phyloP scores from a whole-genome alignment of 768 basidiomycete genomes.

The Lentinula sp. region DNA sequence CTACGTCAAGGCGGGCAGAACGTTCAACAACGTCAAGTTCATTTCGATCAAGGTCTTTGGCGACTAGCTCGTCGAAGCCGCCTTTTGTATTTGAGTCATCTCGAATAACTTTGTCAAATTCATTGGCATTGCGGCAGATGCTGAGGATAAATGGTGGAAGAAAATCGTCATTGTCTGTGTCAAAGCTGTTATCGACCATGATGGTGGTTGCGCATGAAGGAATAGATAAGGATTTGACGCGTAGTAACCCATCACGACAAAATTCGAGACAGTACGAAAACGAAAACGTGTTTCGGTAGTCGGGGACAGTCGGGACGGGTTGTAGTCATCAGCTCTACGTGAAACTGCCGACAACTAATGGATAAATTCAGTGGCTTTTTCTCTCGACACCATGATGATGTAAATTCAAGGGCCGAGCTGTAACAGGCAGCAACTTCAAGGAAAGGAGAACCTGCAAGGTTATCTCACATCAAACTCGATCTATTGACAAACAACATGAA shows the following conservation, averaged over 20 bases:
- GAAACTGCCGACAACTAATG: neutral
- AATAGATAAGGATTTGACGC: neutral
- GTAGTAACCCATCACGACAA: neutral
- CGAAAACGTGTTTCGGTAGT: neutral
- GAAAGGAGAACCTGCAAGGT: no score
- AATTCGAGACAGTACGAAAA: neutral
- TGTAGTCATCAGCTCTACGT: neutral
- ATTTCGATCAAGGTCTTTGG: conserved; percentile 27
- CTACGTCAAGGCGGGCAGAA: conserved; percentile 32
- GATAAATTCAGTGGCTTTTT: neutral
- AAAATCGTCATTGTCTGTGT: neutral
- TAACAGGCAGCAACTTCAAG: no score
- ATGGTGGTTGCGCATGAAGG: neutral
- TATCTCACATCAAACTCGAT: no score
- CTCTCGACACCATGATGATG: no score
- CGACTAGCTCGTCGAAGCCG: conserved; percentile 37
- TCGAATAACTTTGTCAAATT: conserved; percentile 29
- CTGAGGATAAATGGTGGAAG: conserved; percentile 15
- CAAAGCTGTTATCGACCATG: neutral
- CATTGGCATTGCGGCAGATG: conserved; percentile 32
- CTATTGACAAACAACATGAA: no score
- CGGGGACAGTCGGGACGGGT: no score
- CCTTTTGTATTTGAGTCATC: conserved; percentile 4
- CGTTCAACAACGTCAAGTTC: conserved; percentile 28
- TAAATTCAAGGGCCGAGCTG: no score